Evolutionary conservation across 2,329 filamentous ascomycete species (phyloP), one percentile per base, ranked within the genome.

Genomic region (Amylocarpus encephaloides): DNA sequence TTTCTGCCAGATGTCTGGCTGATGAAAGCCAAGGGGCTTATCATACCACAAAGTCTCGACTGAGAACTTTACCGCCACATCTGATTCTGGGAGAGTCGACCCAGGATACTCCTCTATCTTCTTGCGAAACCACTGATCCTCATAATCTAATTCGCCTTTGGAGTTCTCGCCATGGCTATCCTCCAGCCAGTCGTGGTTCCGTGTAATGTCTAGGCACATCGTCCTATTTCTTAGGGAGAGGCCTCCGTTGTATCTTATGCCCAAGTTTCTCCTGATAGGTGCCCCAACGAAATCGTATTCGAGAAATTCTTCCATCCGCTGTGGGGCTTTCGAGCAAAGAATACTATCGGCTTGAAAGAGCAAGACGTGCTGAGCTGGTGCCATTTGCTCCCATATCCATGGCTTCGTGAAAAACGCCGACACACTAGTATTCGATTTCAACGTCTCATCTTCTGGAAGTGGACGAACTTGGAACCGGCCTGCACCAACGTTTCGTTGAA

Each of bases 401-500:
- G 56, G 53, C 29, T 52, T 35, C 6, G 59, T 48, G 2, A 64
- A 43, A 42, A 55, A 64, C 5, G 35, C 12, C 13, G 66, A 68
- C 22, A 71, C 68, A 40, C 63, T 59, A 12, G 53, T 49, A 50
- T 66, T 65, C 34, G 56, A 50, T 6, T 57, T 58, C 48, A 72
- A 62, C n/a, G 56, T 50, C 11, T 61, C 63, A 16, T 53, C 51
- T 1, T 52, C 46, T 6, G 68, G 68, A 5, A 73, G 60, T 56
- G 60, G 60, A 30, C 65, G 64, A 44, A 72, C 60, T 43, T 64
- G 53, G 49, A 71, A 58, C 12, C 58, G 52, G 6, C 60, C 57
- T 6, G 55, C 47, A 6, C 54, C 53, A 12, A 70, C 54, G 6
- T 64, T 61, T 5, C 67, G 67, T 11, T 39, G 22, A 50, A 43